Evolutionary conservation across 2,329 filamentous ascomycete species (phyloP).

Genomic region (Erysiphe pisi): DNA sequence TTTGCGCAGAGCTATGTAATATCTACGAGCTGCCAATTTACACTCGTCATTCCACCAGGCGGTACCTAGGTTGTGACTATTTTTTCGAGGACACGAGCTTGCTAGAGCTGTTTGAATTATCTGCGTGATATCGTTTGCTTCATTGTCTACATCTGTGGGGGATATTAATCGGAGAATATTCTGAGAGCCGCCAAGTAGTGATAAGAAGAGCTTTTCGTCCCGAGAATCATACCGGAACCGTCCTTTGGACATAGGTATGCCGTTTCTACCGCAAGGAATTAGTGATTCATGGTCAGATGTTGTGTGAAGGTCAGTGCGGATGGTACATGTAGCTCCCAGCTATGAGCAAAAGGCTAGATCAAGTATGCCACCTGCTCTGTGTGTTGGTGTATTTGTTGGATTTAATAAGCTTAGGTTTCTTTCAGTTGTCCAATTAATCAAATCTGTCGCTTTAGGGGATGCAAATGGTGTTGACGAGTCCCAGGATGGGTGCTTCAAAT

Average conservation of each 20-base stretch:
- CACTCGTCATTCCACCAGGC: slow-evolving; percentile 14
- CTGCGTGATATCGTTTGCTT: slow-evolving; percentile 1
- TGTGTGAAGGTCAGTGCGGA: too few relatives aligned
- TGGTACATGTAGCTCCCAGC: too few relatives aligned
- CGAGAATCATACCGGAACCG: background rate
- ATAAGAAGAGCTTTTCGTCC: background rate
- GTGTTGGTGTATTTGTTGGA: too few relatives aligned
- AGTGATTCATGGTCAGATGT: background rate
- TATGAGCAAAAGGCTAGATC: too few relatives aligned
- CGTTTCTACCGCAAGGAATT: background rate
- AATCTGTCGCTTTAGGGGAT: too few relatives aligned
- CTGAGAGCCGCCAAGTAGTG: background rate
- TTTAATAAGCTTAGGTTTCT: too few relatives aligned
- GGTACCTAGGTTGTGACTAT: background rate
- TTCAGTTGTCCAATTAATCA: too few relatives aligned
- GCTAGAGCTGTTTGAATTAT: background rate
- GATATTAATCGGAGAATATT: background rate
- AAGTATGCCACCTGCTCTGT: too few relatives aligned
- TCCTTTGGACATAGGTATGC: too few relatives aligned
- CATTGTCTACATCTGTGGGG: background rate
- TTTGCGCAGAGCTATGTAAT: background rate
- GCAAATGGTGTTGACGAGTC: too few relatives aligned
- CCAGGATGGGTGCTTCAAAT: too few relatives aligned
- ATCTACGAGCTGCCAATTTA: slow-evolving; percentile 3
- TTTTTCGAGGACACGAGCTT: background rate